Percentiles rank a stretch among this genome's conserved stretches.
Conservation (phyloP, 768 basidiomycete species). For the Bullera alba region DNA sequence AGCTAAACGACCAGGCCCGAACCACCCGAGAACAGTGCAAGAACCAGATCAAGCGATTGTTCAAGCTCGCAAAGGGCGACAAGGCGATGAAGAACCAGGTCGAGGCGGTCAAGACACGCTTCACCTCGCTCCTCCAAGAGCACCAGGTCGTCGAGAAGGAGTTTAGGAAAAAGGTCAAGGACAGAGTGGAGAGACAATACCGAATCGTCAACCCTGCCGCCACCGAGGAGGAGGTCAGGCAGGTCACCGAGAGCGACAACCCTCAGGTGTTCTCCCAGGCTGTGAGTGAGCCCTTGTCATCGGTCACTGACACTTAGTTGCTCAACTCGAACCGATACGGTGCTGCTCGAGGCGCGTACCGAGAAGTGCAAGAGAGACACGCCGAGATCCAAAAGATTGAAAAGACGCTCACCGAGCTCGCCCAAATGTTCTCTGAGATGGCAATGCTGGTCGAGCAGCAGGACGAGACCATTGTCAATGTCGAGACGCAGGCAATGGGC, state of each 20-base stretch:
- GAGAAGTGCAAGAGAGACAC: slow-evolving; percentile 83
- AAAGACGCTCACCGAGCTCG: slow-evolving; percentile 77
- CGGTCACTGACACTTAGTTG: slow-evolving; percentile 50
- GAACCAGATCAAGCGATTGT: slow-evolving; percentile 46
- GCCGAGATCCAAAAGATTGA: slow-evolving; percentile 79
- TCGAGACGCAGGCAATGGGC: slow-evolving; percentile 58
- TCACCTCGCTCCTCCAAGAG: slow-evolving; percentile 48
- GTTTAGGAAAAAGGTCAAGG: slow-evolving; percentile 49
- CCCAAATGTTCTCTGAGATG: slow-evolving; percentile 87
- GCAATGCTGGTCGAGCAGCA: slow-evolving; percentile 70
- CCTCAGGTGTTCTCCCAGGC: slow-evolving; percentile 66
- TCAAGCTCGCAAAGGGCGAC: slow-evolving; percentile 47
- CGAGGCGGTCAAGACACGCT: slow-evolving; percentile 47
- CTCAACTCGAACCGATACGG: slow-evolving; percentile 73
- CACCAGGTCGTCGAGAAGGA: slow-evolving; percentile 51
- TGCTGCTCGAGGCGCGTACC: slow-evolving; percentile 70
- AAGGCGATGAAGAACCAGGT: slow-evolving; percentile 45
- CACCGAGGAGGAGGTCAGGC: slow-evolving; percentile 68
- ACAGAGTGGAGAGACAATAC: slow-evolving; percentile 50
- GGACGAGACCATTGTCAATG: slow-evolving; percentile 61
- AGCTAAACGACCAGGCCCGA: slow-evolving; percentile 41
- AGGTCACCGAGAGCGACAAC: slow-evolving; percentile 62
- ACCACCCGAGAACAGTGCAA: slow-evolving; percentile 46
- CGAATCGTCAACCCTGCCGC: slow-evolving; percentile 69
- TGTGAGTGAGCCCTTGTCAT: slow-evolving; percentile 25